Percentiles rank a stretch among this genome's conserved stretches.
Conservation (phyloP, 306 rosid species). For the Lathyrus sativus region DNA sequence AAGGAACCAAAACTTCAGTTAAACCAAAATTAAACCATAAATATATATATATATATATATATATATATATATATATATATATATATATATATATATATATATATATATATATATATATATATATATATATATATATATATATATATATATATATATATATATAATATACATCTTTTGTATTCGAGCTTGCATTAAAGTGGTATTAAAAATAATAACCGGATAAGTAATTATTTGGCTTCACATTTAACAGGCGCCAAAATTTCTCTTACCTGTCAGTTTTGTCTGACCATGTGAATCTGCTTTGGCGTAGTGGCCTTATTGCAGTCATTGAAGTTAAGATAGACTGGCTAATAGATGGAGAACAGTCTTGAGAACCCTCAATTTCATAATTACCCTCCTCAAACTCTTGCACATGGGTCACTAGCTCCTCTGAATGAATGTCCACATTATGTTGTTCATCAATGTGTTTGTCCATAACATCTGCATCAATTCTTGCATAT, state of each 20-base stretch:
- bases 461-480: slow-evolving; percentile 37
- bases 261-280: slow-evolving; percentile 78
- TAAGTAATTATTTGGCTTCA: slow-evolving; percentile 18
- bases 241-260: slow-evolving; percentile 24
- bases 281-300: slow-evolving; percentile 82
- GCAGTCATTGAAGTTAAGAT: slow-evolving; percentile 48
- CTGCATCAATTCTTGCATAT: slow-evolving; percentile 49
- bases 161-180: neutral
- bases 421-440: slow-evolving; percentile 44
- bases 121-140: neutral
- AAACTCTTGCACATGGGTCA: slow-evolving; percentile 41
- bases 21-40: neutral
- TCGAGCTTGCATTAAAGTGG: slow-evolving; percentile 4
- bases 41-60: neutral
- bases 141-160: neutral
- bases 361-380: slow-evolving; percentile 46
- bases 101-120: neutral
- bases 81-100: neutral
- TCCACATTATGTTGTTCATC: slow-evolving; percentile 48
- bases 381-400: slow-evolving; percentile 50
- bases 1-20: slow-evolving; percentile 1
- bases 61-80: neutral
- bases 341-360: slow-evolving; percentile 49
- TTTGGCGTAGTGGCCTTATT: slow-evolving; percentile 59
- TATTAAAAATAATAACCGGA: slow-evolving; percentile 1